Percentiles rank a stretch among this genome's conserved stretches.
Evolutionary conservation across 73 alveolate species (phyloP).

Genomic region (Uronychia setigera): DNA sequence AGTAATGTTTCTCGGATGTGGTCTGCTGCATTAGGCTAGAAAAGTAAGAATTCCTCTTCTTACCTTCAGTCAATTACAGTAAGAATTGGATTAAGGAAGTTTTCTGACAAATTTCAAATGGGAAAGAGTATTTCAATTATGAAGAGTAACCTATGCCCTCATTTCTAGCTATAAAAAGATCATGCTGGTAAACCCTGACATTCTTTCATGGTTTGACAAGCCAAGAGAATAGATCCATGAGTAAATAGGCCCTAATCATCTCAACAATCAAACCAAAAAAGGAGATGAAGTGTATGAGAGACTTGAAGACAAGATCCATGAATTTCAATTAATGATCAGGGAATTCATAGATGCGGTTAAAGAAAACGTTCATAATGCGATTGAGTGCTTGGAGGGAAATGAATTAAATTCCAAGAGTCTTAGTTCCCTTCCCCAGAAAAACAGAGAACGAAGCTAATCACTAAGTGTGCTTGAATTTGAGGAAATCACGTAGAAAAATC

Average conservation of each 20-base stretch:
- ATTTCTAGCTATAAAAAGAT: slow-evolving; percentile 17
- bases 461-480: neutral
- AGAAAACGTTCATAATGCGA: neutral
- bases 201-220: slow-evolving; percentile 68
- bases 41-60: slow-evolving; percentile 26
- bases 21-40: slow-evolving; percentile 68
- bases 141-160: slow-evolving; percentile 15
- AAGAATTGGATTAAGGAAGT: slow-evolving; percentile 36
- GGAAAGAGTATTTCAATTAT: slow-evolving; percentile 37
- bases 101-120: slow-evolving; percentile 27
- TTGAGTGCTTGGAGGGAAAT: neutral
- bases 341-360: neutral
- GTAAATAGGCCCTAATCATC: neutral
- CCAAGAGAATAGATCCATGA: slow-evolving; percentile 37
- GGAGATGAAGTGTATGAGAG: slow-evolving; percentile 36
- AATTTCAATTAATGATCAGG: neutral
- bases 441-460: neutral
- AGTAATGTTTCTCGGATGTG: slow-evolving; percentile 45
- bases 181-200: slow-evolving; percentile 56
- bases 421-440: neutral
- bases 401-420: neutral
- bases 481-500: neutral
- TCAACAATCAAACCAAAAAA: neutral
- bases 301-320: slow-evolving; percentile 17
- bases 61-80: slow-evolving; percentile 38